Base-by-base conservation (phyloP, 495 filamentous ascomycete genomes). In the Pseudevernia furfuracea region DNA sequence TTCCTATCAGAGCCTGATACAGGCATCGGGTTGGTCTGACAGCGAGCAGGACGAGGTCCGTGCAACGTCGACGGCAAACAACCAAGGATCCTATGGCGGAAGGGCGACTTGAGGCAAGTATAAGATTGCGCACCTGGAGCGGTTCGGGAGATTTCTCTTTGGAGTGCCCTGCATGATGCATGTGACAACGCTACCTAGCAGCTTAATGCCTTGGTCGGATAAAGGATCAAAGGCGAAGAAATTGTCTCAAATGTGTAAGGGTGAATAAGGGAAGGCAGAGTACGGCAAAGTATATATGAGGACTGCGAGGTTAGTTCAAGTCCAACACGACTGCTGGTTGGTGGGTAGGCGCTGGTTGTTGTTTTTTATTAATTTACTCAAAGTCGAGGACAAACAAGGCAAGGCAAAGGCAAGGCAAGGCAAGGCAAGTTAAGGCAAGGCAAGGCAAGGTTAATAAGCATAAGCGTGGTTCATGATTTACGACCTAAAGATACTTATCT, bases 111-210 rank as follows among this genome's bases (percentile, higher is more conserved):
- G 1, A 55, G 30, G 30, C 52, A 34, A 21, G 52, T 30, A 53
- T 60, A 59, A 64, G 62, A 34, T 58, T 64, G 56, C 41, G 55
- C 62, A 39, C 4, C 23, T 41, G 39, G 8, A 32, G 0, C 4
- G 30, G 37, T 59, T 41, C 41, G 55, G 56, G 57, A 21, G n/a
- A 52, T 59, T 41, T 39, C 49, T 34, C 1, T 34, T 55, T 55
- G 52, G 52, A 23, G 38, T 59, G 62, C 62, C 57, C 62, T 64
- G 62, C 62, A 59, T 64, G 36, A 59, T 59, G 57, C 57, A 59
- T 59, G 41, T 55, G 52, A 55, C 52, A 34, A 34, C 52, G 52
- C 52, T 55, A 55, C 30, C 9, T 23, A 30, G 17, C 28, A 55
- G 30, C 30, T 55, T 21, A 21, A 32, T 17, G 17, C 17, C 10